Conservation (phyloP, 805 yeast species). For the Monosporozyma aerobia region DNA sequence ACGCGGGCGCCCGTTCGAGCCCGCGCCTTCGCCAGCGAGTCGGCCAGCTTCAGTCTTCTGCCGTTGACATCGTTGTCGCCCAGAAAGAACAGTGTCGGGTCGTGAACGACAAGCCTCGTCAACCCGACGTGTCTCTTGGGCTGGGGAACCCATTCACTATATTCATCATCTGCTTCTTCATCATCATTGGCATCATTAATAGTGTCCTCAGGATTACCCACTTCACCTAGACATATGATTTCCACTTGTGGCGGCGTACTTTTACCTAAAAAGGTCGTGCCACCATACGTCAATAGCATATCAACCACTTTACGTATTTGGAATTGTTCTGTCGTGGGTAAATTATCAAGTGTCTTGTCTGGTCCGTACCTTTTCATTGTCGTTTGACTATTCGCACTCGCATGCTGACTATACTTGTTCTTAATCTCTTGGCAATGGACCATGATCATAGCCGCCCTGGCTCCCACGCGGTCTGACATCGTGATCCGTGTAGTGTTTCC, state of each 20-base stretch:
- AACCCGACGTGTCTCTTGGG: no score
- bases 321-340: not conserved
- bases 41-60: not conserved
- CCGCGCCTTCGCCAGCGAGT: not conserved
- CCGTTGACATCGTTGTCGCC: not conserved
- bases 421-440: not conserved
- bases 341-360: not conserved
- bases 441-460: not conserved
- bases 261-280: not conserved
- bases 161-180: no score
- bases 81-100: not conserved
- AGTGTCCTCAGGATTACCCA: no score
- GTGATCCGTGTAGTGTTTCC: not conserved
- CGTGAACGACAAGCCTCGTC: not conserved
- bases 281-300: not conserved
- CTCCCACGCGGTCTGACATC: not conserved
- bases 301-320: not conserved
- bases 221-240: not conserved
- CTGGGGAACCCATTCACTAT: no score
- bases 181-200: no score
- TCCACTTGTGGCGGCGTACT: not conserved
- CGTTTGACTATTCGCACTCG: not conserved
- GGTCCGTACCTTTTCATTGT: not conserved
- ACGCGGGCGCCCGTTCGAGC: not conserved
- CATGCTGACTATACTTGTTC: not conserved